These are phyloP conservation scores for Trypanosoma avium DNA, from an alignment of 208 protist species.

Conservation along the genomic window DNA sequence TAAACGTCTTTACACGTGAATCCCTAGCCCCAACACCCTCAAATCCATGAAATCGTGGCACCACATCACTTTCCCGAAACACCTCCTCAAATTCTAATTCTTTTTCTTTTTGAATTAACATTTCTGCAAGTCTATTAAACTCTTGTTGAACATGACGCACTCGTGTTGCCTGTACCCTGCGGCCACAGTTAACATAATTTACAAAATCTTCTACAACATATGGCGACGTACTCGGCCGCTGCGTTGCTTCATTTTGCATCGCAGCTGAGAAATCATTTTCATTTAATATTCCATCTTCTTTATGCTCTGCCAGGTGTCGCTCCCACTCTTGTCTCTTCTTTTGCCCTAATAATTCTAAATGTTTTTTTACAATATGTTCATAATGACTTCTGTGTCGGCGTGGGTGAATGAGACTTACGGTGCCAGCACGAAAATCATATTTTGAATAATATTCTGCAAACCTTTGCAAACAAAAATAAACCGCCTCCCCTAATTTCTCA, in stretches of 20 bases:
- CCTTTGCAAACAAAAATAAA: conserved; percentile 75
- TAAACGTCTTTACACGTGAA: conserved; percentile 55
- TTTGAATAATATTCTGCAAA: conserved; percentile 90
- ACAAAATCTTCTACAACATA: conserved; percentile 90
- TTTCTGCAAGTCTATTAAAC: conserved; percentile 51
- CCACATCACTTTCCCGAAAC: conserved; percentile 46
- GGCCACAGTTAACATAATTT: conserved; percentile 88
- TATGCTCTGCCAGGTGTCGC: conserved; percentile 37
- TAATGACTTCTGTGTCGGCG: conserved; percentile 78
- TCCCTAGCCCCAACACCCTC: conserved; percentile 41
- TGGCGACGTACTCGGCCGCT: conserved; percentile 51
- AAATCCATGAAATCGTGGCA: conserved; percentile 43
- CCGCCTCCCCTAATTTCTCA: conserved; percentile 80
- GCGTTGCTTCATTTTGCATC: conserved; percentile 57
- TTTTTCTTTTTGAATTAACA: conserved; percentile 43
- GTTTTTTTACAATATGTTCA: conserved; percentile 44
- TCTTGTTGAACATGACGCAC: conserved; percentile 54
- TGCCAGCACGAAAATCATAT: conserved; percentile 79
- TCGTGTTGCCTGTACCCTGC: conserved; percentile 50
- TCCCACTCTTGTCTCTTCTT: conserved; percentile 67
- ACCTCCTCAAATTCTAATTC: conserved; percentile 46
- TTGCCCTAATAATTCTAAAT: conserved; percentile 47
- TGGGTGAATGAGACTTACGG: conserved; percentile 84
- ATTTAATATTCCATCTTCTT: conserved; percentile 46
- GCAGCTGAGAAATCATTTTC: conserved; percentile 55